Evolutionary conservation across 2,329 filamentous ascomycete genomes (phyloP).

Genomic region (Apiospora phragmitis): DNA sequence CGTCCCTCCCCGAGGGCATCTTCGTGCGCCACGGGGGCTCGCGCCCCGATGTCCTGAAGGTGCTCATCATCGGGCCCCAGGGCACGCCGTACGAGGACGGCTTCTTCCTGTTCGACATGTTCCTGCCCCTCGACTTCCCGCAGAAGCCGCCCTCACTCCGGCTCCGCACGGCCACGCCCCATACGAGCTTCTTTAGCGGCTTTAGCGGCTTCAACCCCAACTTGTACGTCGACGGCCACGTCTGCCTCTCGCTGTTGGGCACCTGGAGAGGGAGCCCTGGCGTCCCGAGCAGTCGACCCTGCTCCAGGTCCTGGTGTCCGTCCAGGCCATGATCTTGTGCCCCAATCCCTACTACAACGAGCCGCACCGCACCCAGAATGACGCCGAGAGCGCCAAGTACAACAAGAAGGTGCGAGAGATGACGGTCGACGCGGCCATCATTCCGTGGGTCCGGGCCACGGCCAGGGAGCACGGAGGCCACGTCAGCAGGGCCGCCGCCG

Average conservation of each 20-base stretch:
- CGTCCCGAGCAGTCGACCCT: slow-evolving; percentile 46
- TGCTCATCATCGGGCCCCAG: slow-evolving; percentile 48
- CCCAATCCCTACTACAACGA: slow-evolving; percentile 57
- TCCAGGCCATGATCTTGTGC: slow-evolving; percentile 59
- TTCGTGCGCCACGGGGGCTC: slow-evolving; percentile 47
- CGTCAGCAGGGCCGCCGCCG: not conserved
- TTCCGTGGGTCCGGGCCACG: slow-evolving; percentile 21
- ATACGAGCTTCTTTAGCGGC: no score
- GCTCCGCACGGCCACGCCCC: slow-evolving; percentile 41
- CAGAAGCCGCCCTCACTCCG: slow-evolving; percentile 38
- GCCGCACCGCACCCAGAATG: slow-evolving; percentile 32
- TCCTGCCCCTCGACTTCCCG: slow-evolving; percentile 44
- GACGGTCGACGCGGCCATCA: slow-evolving; percentile 32
- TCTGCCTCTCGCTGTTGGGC: slow-evolving; percentile 51
- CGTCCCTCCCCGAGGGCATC: slow-evolving; percentile 50
- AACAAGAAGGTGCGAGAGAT: slow-evolving; percentile 27
- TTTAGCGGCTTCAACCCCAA: slow-evolving; percentile 56
- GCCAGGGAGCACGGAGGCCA: not conserved
- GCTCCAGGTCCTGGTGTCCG: slow-evolving; percentile 53
- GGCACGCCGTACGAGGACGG: slow-evolving; percentile 55
- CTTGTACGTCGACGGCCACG: slow-evolving; percentile 48
- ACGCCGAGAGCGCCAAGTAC: slow-evolving; percentile 27
- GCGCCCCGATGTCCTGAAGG: slow-evolving; percentile 51
- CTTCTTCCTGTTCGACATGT: slow-evolving; percentile 56
- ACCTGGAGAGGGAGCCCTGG: slow-evolving; percentile 52